Evolutionary conservation across 495 filamentous ascomycete genomes (phyloP), one percentile per base, ranked within the genome.

Genomic region (Xylaria curta): DNA sequence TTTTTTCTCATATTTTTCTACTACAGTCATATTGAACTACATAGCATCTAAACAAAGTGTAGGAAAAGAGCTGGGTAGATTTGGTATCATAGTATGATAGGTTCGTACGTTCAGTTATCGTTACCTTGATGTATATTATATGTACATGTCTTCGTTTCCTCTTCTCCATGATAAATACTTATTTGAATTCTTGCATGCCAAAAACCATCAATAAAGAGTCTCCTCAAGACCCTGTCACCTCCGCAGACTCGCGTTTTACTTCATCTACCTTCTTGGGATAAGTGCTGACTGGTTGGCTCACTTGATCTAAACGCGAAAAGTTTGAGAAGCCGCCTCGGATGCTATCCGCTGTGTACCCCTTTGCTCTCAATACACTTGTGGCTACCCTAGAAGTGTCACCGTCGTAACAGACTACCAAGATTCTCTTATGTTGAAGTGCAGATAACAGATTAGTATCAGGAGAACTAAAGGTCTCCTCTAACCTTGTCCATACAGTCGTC

Each of bases 311-410:
- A 24, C 66, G 66, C 26, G 54, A n/a, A 42, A 75, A 42, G 10
- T 56, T 53, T 8, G 60, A 68, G 42, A 80, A 75, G 15, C 87
- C 87, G 19, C 86, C 85, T 13, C 81, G 78, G 38, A 88, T 75
- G 70, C 84, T 87, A 24, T 85, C 84, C 3, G 85, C 86, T 72
- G 86, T 82, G 38, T 86, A 74, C 0, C 83, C 84, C 68, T 84
- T 84, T 3, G 84, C 85, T 53, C 87, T 80, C 56, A 89, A 78
- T 38, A 87, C 83, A 70, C 84, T 85, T 15, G 86, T 84, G n/a
- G 84, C 87, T 40, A 89, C 79, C 42, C 85, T 80, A 36, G 85
- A 84, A 21, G 84, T 85, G 58, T 89, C 85, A 8, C 87, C 87
- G 68, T 87, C 80, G 58, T 87, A 85, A 70, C 86, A 88, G 42